Base-by-base conservation (phyloP, 2,329 filamentous ascomycete genomes). In the Aspergillus sp. region DNA sequence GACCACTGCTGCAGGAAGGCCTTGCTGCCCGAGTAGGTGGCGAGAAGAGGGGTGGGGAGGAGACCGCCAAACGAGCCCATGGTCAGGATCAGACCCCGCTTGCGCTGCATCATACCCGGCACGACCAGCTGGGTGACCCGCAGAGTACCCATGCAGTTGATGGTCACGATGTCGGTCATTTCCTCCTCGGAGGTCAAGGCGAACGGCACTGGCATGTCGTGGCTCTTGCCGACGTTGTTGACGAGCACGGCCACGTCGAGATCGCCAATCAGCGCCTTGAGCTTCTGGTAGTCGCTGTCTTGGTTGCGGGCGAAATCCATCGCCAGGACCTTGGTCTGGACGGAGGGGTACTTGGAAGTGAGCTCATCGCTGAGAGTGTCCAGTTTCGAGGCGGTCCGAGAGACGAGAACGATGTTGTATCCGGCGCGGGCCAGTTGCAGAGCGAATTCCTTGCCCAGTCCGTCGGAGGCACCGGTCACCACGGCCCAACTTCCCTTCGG, bases 1-100 rank as follows among this genome's bases (percentile, higher is more conserved):
- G 89, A 96, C 94, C 94, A 99, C 68, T 96, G 88, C 76, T 97
- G 93, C 45, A 99, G 81, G 82, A 99, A 99, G 1, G 94, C 93
- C 78, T 99, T 99, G 83, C 88, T 94, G 60, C 94, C 94, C 42
- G 90, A 95, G 81, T 99, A 99, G 3, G 94, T 97, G 11, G 94
- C 94, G 42, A 99, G 83, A 50, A 94, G 86, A 5, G 95, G 92
- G 0, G 91, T 96, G 6, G 94, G 94, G 56, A 94, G 84, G 75
- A 95, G 88, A 61, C 94, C 95, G 57, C 88, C 94, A 69, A 97
- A 96, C 10, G 92, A 97, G 44, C 93, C 94, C 92, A 99, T 97
- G 53, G 93, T 99, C 50, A 99, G 79, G 66, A 99, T 91, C 32
- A 99, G 81, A 20, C 95, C 94, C 52, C 86, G 85, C 76, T 89